Conservation (phyloP, 495 filamentous ascomycete species). For the Aspergillus coremiiformis region DNA sequence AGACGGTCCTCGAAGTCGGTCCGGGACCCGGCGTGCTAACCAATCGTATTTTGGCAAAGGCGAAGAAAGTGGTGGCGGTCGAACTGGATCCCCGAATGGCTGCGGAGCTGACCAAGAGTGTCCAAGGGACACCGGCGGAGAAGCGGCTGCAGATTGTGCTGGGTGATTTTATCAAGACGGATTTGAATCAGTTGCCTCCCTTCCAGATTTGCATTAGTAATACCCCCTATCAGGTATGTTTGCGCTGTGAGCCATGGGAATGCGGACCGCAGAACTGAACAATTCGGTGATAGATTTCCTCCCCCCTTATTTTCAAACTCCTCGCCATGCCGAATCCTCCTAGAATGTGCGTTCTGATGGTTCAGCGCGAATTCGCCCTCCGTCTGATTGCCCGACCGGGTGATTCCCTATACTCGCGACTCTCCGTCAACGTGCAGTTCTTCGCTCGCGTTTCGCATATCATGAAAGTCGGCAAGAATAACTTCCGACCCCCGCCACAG, state of each 20-base stretch:
- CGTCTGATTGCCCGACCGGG: neutral
- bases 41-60: neutral
- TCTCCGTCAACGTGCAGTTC: neutral
- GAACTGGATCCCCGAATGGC: neutral
- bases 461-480: neutral
- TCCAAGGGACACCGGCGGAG: neutral
- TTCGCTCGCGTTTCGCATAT: neutral
- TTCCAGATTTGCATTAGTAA: neutral
- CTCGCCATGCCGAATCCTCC: neutral
- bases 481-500: neutral
- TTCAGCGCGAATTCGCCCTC: neutral
- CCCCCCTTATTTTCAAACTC: neutral
- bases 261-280: neutral
- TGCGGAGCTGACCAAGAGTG: neutral
- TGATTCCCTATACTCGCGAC: neutral
- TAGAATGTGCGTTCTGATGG: neutral
- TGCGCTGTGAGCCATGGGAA: neutral
- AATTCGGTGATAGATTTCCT: neutral
- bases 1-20: neutral
- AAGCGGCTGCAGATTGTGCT: neutral
- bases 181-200: neutral
- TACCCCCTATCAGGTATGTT: neutral
- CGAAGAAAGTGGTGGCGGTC: neutral
- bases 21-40: neutral
- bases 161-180: neutral